Evolutionary conservation across 176 grass and related monocot species (phyloP).

Genomic region (Raddia guianensis): DNA sequence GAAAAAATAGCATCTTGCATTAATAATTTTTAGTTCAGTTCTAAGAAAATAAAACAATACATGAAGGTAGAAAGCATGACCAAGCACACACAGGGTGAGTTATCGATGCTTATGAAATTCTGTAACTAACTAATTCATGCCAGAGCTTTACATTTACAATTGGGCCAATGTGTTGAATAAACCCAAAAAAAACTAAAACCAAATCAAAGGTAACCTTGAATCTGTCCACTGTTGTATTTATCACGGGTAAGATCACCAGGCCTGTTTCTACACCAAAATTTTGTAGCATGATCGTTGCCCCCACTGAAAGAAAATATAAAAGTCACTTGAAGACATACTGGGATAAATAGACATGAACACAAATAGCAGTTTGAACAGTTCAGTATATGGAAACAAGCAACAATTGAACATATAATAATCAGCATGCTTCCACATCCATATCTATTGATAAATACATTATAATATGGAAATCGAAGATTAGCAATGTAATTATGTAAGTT

Average conservation of each 20-base stretch:
- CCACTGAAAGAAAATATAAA: slow-evolving; percentile 57
- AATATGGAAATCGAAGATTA: slow-evolving; percentile 7
- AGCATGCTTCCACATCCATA: slow-evolving; percentile 9
- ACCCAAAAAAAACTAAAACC: slow-evolving; percentile 30
- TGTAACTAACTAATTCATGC: slow-evolving; percentile 28
- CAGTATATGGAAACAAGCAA: slow-evolving; percentile 16
- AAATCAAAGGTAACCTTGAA: slow-evolving; percentile 54
- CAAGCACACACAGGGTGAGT: slow-evolving; percentile 3
- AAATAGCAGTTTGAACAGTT: neutral
- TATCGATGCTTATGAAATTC: neutral
- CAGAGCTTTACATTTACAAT: neutral
- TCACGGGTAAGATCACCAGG: slow-evolving; percentile 90
- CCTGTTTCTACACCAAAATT: slow-evolving; percentile 98
- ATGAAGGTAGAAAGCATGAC: neutral
- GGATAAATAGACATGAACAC: neutral
- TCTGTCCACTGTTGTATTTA: slow-evolving; percentile 81
- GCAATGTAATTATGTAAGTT: neutral
- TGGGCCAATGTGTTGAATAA: slow-evolving; percentile 5
- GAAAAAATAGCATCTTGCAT: slow-evolving; percentile 34
- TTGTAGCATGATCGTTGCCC: slow-evolving; percentile 95
- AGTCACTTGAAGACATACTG: neutral
- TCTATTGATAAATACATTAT: slow-evolving; percentile 4
- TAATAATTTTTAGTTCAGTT: neutral
- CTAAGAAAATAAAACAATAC: slow-evolving; percentile 12
- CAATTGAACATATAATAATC: slow-evolving; percentile 25